Evolutionary conservation across 495 filamentous ascomycete genomes (phyloP), one percentile per base, ranked within the genome.

Genomic region (Aspergillus incahuasiensis): DNA sequence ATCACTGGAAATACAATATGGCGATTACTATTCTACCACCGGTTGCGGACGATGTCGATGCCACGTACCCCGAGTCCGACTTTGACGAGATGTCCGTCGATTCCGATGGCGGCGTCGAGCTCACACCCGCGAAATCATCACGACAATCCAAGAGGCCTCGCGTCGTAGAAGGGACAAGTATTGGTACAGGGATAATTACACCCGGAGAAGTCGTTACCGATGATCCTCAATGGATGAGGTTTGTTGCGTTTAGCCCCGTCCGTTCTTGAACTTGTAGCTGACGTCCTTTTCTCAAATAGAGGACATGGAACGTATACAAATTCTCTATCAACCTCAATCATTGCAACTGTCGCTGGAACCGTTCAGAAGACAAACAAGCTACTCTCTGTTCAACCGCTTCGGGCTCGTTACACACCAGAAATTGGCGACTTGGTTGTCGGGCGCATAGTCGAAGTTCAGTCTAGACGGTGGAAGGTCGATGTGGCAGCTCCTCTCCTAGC

Each of bases 141-240:
- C 65, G 65, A 39, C 66, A 67, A 30, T 60, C 66, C 58, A 81
- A 78, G 56, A 68, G 78, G 42, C 56, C 68, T 63, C 60, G 69
- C 59, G 46, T 71, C 53, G 40, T 61, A 48, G 68, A 51, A 51
- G 57, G 60, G 13, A 63, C 56, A n/a, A 61, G 66, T 16, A 61
- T 68, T 20, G 60, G 63, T 35, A 70, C 66, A 47, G 72, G 74
- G 58, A 82, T 96, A 59, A 84, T 98, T 48, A 96, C 91, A 6
- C 94, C 94, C 7, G 94, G 94, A 56, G 89, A 96, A 69, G 73
- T 83, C 42, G 87, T 98, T 41, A 97, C 94, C 20, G 77, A 82
- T 61, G 91, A 96, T 71, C 86, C 91, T 6, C 92, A 97, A 78
- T 97, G 91, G 91, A 98, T 98, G 90, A 83, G 90, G 83, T 89